Base-by-base conservation (phyloP, 331 rosid species). In the Quercus phellos region DNA sequence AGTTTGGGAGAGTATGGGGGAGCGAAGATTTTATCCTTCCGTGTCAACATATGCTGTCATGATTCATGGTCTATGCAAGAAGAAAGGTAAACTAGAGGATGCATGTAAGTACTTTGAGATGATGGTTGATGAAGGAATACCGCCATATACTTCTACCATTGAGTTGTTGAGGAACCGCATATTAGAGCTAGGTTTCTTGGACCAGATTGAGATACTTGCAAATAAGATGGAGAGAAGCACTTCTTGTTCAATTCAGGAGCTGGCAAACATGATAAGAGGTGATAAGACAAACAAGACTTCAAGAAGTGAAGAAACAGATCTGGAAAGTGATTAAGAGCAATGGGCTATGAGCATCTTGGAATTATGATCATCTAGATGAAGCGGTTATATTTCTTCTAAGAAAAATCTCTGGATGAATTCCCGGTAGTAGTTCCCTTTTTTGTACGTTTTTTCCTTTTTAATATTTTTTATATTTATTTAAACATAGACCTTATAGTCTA, bases 71-170 rank as follows among this genome's bases (percentile, higher is more conserved):
- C 80, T 92, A 32, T 87, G 89, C 69, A 89, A 87, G 80, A 94
- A 89, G 85, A 92, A 87, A 80, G 90, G 89, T 38, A 94, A 90
- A 79, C 76, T 90, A 51, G 97, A 92, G 83, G 97, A 90, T 77
- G 97, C 97, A 46, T 84, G 92, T 54, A 88, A 89, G 70, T 94
- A 92, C 88, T 90, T 92, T 81, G 95, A 87, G 89, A 82, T 75
- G 75, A 94, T 94, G 98, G 70, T 94, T 35, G 97, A 94, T 70
- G 97, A 90, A 84, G 97, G 97, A 78, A 87, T 92, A 77, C 97
- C 97, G 1, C 97, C 94, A 68, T 90, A 92, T 80, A 75, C 81
- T 73, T 80, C 90, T 54, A 94, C 95, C 0, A 59, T 92, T 4
- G 92, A 92, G 81, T 34, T 89, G 81, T 64, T 92, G 88, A 83